A percentile compares a stretch with the other conserved stretches of the same genome.
phyloP scores from a whole-genome alignment of 257 asterid species.

The Penstemon barbatus region DNA sequence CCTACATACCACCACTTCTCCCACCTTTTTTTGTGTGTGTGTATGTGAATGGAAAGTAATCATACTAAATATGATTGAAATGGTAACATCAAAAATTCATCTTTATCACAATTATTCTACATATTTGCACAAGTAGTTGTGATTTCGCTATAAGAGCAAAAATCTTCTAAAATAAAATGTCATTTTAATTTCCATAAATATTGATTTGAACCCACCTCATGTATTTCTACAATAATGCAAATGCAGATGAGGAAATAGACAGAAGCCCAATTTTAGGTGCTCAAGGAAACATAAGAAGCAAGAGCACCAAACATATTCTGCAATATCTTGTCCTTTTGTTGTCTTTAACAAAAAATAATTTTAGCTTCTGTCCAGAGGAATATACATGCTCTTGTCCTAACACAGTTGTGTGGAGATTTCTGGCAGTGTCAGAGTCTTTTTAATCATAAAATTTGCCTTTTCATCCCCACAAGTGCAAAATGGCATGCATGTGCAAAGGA shows the following conservation, averaged over 20 bases:
- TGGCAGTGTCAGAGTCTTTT: constrained; percentile 18
- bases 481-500: constrained; percentile 47
- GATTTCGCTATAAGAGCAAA: too few species aligned
- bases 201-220: too few species aligned
- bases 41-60: constrained; percentile 30
- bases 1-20: constrained; percentile 8
- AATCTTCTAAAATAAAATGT: too few species aligned
- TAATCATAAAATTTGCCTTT: constrained; percentile 26
- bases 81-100: not conserved
- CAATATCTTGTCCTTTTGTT: constrained; percentile 26
- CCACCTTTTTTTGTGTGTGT: not conserved
- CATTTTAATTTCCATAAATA: too few species aligned
- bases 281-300: constrained; percentile 32
- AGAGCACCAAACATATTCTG: constrained; percentile 35
- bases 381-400: constrained; percentile 28
- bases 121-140: too few species aligned
- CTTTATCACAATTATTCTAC: too few species aligned
- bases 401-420: not conserved
- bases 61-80: constrained; percentile 32
- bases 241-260: not conserved
- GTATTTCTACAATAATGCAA: too few species aligned
- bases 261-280: constrained; percentile 16
- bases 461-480: constrained; percentile 36
- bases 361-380: constrained; percentile 13
- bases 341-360: constrained; percentile 20